phyloP scores from a whole-genome alignment of 2,329 filamentous ascomycete genomes.

The Tolypocladium capitatum region DNA sequence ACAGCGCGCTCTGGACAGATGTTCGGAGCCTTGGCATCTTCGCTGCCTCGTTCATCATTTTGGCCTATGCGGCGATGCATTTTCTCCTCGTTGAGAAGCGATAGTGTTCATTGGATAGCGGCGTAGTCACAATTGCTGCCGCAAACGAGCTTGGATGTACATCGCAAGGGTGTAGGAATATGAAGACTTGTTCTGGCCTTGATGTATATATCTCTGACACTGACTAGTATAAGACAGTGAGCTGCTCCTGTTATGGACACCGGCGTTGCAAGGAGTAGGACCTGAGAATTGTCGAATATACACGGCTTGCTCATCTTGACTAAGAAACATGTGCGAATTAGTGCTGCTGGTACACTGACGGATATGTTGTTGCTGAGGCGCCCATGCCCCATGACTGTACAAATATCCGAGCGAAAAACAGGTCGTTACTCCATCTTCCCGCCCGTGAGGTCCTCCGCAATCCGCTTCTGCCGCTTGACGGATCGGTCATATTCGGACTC shows the following conservation, averaged over 20 bases:
- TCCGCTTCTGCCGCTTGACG: conserved; percentile 37
- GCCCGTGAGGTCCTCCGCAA: conserved; percentile 46
- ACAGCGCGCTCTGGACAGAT: conserved; percentile 73
- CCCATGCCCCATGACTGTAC: not conserved
- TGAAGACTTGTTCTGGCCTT: not conserved
- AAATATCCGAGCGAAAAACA: not conserved
- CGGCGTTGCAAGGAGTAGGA: not conserved
- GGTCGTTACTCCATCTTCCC: conserved; percentile 35
- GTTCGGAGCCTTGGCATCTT: conserved; percentile 71
- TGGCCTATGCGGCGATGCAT: conserved; percentile 91
- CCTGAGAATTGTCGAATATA: not conserved
- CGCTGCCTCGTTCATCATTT: conserved; percentile 66
- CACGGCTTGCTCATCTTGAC: not conserved
- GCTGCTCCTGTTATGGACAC: not conserved
- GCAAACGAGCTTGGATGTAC: no score
- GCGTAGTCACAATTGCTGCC: not conserved
- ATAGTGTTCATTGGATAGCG: conserved; percentile 9
- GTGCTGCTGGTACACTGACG: not conserved
- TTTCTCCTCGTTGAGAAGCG: conserved; percentile 76
- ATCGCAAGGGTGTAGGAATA: not conserved
- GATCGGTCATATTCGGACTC: conserved; percentile 30
- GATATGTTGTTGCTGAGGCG: not conserved
- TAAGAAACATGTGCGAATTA: not conserved
- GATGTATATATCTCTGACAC: not conserved
- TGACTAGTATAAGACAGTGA: not conserved